Evolutionary conservation across 2,329 filamentous ascomycete species (phyloP).

Genomic region (Zasmidium cellare): DNA sequence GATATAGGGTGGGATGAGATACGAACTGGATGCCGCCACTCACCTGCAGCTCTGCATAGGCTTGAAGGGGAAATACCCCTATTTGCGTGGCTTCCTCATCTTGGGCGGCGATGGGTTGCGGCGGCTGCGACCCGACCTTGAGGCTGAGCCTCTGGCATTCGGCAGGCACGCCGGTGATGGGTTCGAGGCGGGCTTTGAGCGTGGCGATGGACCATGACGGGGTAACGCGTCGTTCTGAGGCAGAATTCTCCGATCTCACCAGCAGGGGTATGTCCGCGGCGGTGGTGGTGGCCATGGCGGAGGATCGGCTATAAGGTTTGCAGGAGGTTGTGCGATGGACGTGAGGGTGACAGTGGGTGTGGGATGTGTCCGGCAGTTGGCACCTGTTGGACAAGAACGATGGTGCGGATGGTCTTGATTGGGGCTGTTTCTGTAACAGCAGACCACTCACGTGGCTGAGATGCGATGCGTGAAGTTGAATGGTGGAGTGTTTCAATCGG

Average conservation of each 20-base stretch:
- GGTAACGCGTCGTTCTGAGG: conserved; percentile 86
- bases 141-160: conserved; percentile 73
- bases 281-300: conserved; percentile 23
- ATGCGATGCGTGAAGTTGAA: conserved; percentile 2
- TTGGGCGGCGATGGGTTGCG: conserved; percentile 64
- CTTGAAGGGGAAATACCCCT: conserved; percentile 64
- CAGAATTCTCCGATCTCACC: conserved; percentile 72
- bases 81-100: conserved; percentile 72
- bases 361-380: not conserved
- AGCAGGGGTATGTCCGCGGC: conserved; percentile 75
- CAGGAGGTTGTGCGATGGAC: not conserved
- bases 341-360: not conserved
- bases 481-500: not conserved
- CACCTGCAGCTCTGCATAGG: conserved; percentile 79
- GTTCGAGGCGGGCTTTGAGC: conserved; percentile 84
- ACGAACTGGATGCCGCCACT: conserved; percentile 43
- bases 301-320: not conserved
- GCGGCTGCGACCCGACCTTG: conserved; percentile 63
- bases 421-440: not conserved
- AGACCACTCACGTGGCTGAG: conserved; percentile 8
- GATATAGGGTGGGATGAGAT: conserved; percentile 17
- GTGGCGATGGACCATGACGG: conserved; percentile 87
- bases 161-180: conserved; percentile 88
- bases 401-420: not conserved
- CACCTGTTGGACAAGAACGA: not conserved